phyloP scores from a whole-genome alignment of 495 filamentous ascomycete genomes.

The Aspergillus asperescens region DNA sequence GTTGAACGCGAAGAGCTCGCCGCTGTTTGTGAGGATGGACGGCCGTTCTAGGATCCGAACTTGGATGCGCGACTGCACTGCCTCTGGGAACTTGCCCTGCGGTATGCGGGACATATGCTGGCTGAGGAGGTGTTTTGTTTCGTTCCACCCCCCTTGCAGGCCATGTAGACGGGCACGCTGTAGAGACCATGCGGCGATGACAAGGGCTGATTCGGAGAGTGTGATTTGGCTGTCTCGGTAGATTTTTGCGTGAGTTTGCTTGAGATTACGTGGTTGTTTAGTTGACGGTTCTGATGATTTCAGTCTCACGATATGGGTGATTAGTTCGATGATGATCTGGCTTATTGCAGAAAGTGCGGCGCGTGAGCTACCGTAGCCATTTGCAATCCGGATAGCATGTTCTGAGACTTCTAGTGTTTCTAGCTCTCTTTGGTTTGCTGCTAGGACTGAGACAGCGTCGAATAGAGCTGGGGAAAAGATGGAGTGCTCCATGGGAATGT shows the following conservation, averaged over 20 bases:
- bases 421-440: slow-evolving; percentile 39
- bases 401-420: slow-evolving; percentile 34
- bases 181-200: slow-evolving; percentile 40
- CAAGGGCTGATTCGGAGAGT: slow-evolving; percentile 37
- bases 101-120: slow-evolving; percentile 33
- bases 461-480: slow-evolving; percentile 45
- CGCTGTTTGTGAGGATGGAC: slow-evolving; percentile 33
- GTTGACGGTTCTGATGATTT: slow-evolving; percentile 24
- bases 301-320: slow-evolving; percentile 37
- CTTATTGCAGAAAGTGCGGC: slow-evolving; percentile 35
- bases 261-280: slow-evolving; percentile 31
- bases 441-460: slow-evolving; percentile 38
- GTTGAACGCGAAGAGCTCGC: slow-evolving; percentile 34
- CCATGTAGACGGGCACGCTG: slow-evolving; percentile 30
- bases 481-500: slow-evolving; percentile 37
- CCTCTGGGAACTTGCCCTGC: slow-evolving; percentile 26
- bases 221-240: slow-evolving; percentile 41
- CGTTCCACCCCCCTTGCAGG: slow-evolving; percentile 27
- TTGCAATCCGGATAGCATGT: slow-evolving; percentile 27
- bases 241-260: slow-evolving; percentile 38
- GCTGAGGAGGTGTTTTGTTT: slow-evolving; percentile 30
- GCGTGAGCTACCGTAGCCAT: slow-evolving; percentile 34
- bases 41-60: slow-evolving; percentile 35
- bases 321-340: slow-evolving; percentile 41
- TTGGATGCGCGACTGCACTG: slow-evolving; percentile 27